These are phyloP conservation scores for Aspergillus proliferans DNA, from an alignment of 2,329 filamentous ascomycete genomes.

Conservation along the genomic window DNA sequence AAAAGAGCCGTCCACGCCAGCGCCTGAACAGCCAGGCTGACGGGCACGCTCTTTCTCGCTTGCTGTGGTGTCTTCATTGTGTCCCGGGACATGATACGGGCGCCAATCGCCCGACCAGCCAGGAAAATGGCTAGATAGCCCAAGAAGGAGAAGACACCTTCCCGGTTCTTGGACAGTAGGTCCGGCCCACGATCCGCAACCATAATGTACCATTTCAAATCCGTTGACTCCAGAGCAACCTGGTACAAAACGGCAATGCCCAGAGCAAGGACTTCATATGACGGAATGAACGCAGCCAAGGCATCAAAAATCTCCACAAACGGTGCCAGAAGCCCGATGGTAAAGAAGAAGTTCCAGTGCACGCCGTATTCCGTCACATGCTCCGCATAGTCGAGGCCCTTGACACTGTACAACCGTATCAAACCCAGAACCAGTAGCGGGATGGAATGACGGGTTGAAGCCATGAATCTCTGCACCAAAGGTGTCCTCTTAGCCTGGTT, in stretches of 20 bases:
- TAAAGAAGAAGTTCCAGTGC: slow-evolving; percentile 99
- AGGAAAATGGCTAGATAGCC: slow-evolving; percentile 95
- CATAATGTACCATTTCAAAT: slow-evolving; percentile 76
- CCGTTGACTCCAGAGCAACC: slow-evolving; percentile 65
- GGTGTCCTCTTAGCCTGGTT: slow-evolving; percentile 36
- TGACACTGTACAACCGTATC: slow-evolving; percentile 78
- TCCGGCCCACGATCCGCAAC: slow-evolving; percentile 67
- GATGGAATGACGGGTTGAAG: slow-evolving; percentile 70
- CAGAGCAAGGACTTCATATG: slow-evolving; percentile 69
- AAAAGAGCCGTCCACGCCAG: slow-evolving; percentile 66
- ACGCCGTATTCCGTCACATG: slow-evolving; percentile 97
- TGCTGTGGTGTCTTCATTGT: slow-evolving; percentile 37
- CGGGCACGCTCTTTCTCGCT: slow-evolving; percentile 52
- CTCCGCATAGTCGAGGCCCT: slow-evolving; percentile 91
- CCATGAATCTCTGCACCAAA: slow-evolving; percentile 54
- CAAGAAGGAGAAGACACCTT: slow-evolving; percentile 90
- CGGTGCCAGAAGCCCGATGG: slow-evolving; percentile 77
- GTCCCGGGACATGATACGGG: slow-evolving; percentile 66
- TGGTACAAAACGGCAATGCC: slow-evolving; percentile 67
- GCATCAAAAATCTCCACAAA: slow-evolving; percentile 81
- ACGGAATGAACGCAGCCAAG: slow-evolving; percentile 62
- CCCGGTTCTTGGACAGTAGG: slow-evolving; percentile 81
- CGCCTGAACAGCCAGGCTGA: slow-evolving; percentile 60
- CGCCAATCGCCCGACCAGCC: slow-evolving; percentile 75
- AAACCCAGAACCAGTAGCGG: slow-evolving; percentile 76